These are phyloP conservation scores for Stachybotrys elegans DNA, from an alignment of 2,329 filamentous ascomycete species.

Conservation along the genomic window DNA sequence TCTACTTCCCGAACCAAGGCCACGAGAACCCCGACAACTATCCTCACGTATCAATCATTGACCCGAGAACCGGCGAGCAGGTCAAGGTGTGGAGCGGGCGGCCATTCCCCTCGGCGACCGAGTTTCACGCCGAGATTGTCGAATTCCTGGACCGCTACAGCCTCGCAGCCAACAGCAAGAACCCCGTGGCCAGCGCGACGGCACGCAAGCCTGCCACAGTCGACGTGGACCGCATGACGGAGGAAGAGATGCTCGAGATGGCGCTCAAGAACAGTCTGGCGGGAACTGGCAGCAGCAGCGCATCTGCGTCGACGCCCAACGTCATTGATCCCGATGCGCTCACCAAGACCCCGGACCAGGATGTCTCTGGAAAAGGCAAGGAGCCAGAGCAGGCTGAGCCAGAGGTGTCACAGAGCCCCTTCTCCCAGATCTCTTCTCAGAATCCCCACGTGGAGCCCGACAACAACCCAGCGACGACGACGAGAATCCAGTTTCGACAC, in stretches of 20 bases:
- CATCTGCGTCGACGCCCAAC: constrained; percentile 39
- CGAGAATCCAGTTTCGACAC: constrained; percentile 89
- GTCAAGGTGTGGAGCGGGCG: constrained; percentile 92
- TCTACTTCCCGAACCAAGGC: constrained; percentile 71
- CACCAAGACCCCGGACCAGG: constrained; percentile 57
- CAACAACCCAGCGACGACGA: constrained; percentile 64
- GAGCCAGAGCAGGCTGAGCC: constrained; percentile 32
- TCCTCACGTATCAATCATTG: constrained; percentile 92
- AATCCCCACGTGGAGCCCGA: constrained; percentile 75
- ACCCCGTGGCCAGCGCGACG: constrained; percentile 69
- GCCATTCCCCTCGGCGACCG: constrained; percentile 67
- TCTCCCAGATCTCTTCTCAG: constrained; percentile 66
- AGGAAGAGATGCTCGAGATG: constrained; percentile 96
- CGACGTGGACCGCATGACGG: constrained; percentile 84
- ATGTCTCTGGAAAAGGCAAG: constrained; percentile 54
- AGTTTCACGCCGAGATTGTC: constrained; percentile 86
- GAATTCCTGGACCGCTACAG: constrained; percentile 98
- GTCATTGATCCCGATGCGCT: constrained; percentile 81
- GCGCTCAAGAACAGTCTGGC: constrained; percentile 84
- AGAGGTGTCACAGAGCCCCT: constrained; percentile 36
- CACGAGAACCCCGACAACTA: constrained; percentile 85
- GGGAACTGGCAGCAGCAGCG: constrained; percentile 30
- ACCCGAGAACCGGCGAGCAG: constrained; percentile 92
- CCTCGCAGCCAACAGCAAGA: constrained; percentile 80
- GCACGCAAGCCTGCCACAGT: constrained; percentile 63